These are phyloP conservation scores for Talaromyces adpressus DNA, from an alignment of 495 filamentous ascomycete genomes.

Conservation along the genomic window DNA sequence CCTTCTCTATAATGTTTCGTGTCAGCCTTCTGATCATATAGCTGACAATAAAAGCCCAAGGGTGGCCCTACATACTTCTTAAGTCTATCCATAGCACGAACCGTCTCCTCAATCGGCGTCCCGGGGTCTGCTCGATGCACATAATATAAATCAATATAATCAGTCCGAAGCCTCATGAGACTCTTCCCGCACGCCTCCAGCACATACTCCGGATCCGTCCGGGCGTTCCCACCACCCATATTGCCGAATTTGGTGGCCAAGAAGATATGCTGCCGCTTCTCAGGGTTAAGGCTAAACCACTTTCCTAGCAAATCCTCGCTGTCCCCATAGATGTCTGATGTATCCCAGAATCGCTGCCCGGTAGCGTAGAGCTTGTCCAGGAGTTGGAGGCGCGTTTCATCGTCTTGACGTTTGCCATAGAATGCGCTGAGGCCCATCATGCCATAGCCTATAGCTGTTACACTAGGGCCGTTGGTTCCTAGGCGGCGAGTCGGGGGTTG, in stretches of 20 bases:
- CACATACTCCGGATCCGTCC: slow-evolving; percentile 25
- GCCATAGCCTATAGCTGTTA: slow-evolving; percentile 41
- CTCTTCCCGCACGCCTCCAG: slow-evolving; percentile 29
- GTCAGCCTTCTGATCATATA: neutral
- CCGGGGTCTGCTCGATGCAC: slow-evolving; percentile 15
- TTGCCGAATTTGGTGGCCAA: slow-evolving; percentile 41
- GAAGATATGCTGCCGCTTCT: slow-evolving; percentile 41
- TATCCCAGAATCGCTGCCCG: slow-evolving; percentile 48
- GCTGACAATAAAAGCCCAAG: too few species aligned
- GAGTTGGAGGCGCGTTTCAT: slow-evolving; percentile 25
- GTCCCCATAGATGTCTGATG: slow-evolving; percentile 28
- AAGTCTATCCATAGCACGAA: slow-evolving; percentile 26
- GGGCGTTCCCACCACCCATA: slow-evolving; percentile 16
- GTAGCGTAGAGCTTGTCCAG: slow-evolving; percentile 36
- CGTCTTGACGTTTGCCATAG: slow-evolving; percentile 29
- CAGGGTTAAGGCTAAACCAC: slow-evolving; percentile 38
- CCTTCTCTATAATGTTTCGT: slow-evolving; percentile 20
- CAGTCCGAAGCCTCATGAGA: slow-evolving; percentile 25
- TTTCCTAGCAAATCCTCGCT: slow-evolving; percentile 43
- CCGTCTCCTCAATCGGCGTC: slow-evolving; percentile 31
- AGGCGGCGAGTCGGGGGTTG: slow-evolving; percentile 34
- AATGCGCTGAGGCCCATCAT: slow-evolving; percentile 39
- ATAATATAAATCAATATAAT: slow-evolving; percentile 33
- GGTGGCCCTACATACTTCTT: slow-evolving; percentile 6
- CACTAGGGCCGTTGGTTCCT: slow-evolving; percentile 40